Conservation (phyloP, 1,139 yeast genomes). For the Nadsonia commutata region DNA sequence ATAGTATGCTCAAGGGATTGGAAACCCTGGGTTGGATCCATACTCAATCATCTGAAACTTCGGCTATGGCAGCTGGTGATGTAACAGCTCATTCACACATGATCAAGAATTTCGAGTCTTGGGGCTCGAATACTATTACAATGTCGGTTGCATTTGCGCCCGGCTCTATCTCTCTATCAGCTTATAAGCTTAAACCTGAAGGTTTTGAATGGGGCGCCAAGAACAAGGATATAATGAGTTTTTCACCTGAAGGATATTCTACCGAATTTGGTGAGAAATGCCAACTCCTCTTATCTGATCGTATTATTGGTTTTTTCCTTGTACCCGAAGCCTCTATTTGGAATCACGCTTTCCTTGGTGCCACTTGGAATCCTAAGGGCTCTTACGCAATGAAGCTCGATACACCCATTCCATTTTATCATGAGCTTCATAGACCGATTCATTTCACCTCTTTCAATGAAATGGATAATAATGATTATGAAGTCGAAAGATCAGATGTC, state of each 20-base stretch:
- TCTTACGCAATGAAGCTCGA: slow-evolving; percentile 59
- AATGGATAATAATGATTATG: slow-evolving; percentile 43
- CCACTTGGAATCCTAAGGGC: slow-evolving; percentile 55
- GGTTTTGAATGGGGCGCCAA: slow-evolving; percentile 70
- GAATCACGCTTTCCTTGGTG: slow-evolving; percentile 86
- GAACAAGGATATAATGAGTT: slow-evolving; percentile 40
- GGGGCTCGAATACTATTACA: slow-evolving; percentile 34
- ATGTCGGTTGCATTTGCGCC: slow-evolving; percentile 63
- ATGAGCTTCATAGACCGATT: slow-evolving; percentile 74
- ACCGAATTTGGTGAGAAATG: slow-evolving; percentile 44
- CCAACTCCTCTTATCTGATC: slow-evolving; percentile 63
- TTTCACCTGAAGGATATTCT: slow-evolving; percentile 49
- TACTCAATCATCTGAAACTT: slow-evolving; percentile 52
- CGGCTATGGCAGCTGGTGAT: slow-evolving; percentile 55
- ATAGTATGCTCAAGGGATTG: slow-evolving; percentile 20
- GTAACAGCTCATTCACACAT: slow-evolving; percentile 47
- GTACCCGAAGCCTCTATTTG: slow-evolving; percentile 79
- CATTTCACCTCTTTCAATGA: slow-evolving; percentile 70
- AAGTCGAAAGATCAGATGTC: slow-evolving; percentile 61
- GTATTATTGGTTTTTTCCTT: slow-evolving; percentile 66
- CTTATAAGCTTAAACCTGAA: slow-evolving; percentile 42
- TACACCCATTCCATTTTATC: slow-evolving; percentile 68
- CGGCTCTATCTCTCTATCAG: slow-evolving; percentile 70
- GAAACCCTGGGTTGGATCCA: slow-evolving; percentile 35
- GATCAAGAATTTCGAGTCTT: slow-evolving; percentile 19